These are phyloP conservation scores for Pythium aquatile DNA, from an alignment of 352 stramenopile species.

Conservation along the genomic window DNA sequence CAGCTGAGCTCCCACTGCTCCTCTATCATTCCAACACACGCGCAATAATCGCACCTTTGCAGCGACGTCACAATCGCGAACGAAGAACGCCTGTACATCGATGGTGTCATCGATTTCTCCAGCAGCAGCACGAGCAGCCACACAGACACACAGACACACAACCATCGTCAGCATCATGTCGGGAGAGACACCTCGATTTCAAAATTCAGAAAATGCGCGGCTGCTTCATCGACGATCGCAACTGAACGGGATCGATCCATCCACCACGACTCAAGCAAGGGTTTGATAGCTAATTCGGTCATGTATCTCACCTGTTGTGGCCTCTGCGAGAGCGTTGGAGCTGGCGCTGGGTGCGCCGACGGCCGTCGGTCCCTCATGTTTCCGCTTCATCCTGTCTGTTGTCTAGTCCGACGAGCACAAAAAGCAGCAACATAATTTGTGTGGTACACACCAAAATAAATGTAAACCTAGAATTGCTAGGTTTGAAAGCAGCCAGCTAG, in stretches of 20 bases:
- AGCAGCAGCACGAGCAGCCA: background rate
- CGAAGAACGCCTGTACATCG: conserved; percentile 49
- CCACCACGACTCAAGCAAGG: background rate
- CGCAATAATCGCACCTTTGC: conserved; percentile 32
- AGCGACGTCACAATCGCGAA: conserved; percentile 39
- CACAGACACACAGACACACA: background rate
- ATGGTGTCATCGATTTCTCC: conserved; percentile 28
- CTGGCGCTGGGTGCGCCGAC: conserved; percentile 1
- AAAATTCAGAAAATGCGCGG: conserved; percentile 11
- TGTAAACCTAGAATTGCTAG: background rate
- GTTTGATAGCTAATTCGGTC: background rate
- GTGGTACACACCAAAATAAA: conserved; percentile 1
- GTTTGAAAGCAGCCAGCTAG: background rate
- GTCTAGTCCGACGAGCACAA: conserved; percentile 3
- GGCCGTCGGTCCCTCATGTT: conserved; percentile 24
- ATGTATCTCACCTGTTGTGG: conserved; percentile 2
- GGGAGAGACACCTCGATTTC: background rate
- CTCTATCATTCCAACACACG: background rate
- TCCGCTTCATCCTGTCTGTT: conserved; percentile 46
- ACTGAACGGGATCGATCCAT: background rate
- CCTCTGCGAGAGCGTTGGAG: background rate
- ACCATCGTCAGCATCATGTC: background rate
- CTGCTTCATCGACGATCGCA: background rate
- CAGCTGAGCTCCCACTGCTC: background rate
- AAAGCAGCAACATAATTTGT: conserved; percentile 17